Conservation (phyloP, 306 rosid genomes). For the Oxytropis ochrocephala region DNA sequence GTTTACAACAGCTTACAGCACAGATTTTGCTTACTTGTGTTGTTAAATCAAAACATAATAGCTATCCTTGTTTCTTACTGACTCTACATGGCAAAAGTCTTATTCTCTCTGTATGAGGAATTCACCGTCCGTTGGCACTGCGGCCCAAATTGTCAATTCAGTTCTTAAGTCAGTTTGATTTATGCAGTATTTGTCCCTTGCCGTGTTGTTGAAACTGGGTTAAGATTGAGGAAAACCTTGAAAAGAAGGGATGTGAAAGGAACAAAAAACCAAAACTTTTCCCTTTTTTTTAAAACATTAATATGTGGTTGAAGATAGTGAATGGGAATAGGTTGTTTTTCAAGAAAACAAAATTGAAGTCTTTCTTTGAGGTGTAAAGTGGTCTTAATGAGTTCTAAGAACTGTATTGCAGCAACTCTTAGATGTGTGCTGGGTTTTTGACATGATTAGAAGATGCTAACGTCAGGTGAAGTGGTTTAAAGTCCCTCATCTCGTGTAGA, state of each 20-base stretch:
- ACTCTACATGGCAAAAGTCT: not conserved
- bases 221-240: not conserved
- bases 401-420: not conserved
- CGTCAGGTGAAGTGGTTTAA: not conserved
- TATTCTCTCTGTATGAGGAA: not conserved
- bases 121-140: not conserved
- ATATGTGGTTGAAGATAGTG: not conserved
- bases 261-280: not conserved
- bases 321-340: not conserved
- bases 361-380: not conserved
- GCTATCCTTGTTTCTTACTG: not conserved
- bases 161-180: not conserved
- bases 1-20: not conserved
- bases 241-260: not conserved
- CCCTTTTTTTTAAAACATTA: not conserved
- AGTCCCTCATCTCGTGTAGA: not conserved
- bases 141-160: not conserved
- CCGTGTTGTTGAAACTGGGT: not conserved
- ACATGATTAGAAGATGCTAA: not conserved
- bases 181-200: not conserved
- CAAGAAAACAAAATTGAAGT: not conserved
- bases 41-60: not conserved
- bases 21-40: not conserved
- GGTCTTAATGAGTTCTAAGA: not conserved
- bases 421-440: not conserved